phyloP scores from a whole-genome alignment of 2,329 filamentous ascomycete species.

The Aspergillus calidoustus region DNA sequence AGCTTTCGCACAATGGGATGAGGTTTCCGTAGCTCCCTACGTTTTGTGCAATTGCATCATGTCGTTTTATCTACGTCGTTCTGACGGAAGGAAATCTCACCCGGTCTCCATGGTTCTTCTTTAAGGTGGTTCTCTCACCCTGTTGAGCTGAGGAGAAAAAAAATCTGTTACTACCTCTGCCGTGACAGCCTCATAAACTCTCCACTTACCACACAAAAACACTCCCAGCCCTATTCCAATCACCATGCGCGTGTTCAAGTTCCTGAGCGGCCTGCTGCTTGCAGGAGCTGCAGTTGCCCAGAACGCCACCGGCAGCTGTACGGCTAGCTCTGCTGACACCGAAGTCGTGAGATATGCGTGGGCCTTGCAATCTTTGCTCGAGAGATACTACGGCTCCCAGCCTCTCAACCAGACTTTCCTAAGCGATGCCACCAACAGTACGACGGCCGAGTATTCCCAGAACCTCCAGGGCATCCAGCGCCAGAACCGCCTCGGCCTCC shows the following conservation, averaged over 20 bases:
- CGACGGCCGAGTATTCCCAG: slow-evolving; percentile 23
- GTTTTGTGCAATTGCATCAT: slow-evolving; percentile 27
- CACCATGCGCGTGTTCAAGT: slow-evolving; percentile 28
- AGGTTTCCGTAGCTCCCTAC: neutral
- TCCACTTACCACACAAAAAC: neutral
- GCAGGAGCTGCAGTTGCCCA: slow-evolving; percentile 26
- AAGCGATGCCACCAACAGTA: slow-evolving; percentile 24
- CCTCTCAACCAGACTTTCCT: slow-evolving; percentile 32
- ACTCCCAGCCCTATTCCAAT: neutral
- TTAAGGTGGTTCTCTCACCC: neutral
- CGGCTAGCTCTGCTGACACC: slow-evolving; percentile 26
- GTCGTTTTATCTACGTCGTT: slow-evolving; percentile 21
- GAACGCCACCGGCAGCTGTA: slow-evolving; percentile 23
- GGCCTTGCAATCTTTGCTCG: slow-evolving; percentile 30
- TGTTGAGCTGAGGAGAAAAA: neutral
- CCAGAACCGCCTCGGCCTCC: slow-evolving; percentile 30
- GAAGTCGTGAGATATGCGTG: slow-evolving; percentile 30
- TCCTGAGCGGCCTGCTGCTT: slow-evolving; percentile 26
- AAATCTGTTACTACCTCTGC: neutral
- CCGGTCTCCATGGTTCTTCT: neutral
- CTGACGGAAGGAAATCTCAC: slow-evolving; percentile 2
- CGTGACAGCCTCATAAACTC: neutral
- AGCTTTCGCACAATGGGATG: slow-evolving; percentile 13
- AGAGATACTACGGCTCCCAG: slow-evolving; percentile 29
- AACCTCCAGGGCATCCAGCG: slow-evolving; percentile 33